phyloP scores from a whole-genome alignment of 805 yeast species.

The Sungouiella blattae region DNA sequence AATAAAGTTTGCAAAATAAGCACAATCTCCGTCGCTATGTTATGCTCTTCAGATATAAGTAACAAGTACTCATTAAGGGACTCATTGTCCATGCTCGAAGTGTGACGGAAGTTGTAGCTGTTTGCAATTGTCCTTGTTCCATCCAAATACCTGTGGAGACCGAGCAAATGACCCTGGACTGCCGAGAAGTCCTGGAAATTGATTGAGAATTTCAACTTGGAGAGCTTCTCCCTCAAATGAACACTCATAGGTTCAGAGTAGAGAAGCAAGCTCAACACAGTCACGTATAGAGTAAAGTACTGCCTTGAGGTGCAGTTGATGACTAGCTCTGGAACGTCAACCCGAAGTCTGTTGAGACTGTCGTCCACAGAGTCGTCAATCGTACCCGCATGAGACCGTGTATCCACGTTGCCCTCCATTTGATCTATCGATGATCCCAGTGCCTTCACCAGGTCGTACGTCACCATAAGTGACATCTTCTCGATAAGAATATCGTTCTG shows the following conservation, averaged over 20 bases:
- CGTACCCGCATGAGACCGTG: background rate
- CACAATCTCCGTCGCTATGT: conserved; percentile 30
- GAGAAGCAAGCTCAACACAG: conserved; percentile 60
- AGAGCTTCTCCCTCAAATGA: conserved; percentile 53
- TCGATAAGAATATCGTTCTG: conserved; percentile 54
- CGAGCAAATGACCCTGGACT: conserved; percentile 44
- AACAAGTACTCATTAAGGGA: conserved; percentile 42
- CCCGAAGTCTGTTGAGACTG: conserved; percentile 39
- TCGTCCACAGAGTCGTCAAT: conserved; percentile 3
- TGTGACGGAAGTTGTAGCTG: conserved; percentile 48
- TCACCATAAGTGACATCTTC: conserved; percentile 57
- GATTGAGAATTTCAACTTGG: conserved; percentile 63
- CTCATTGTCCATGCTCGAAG: conserved; percentile 45
- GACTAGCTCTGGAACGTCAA: conserved; percentile 68
- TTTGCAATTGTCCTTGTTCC: conserved; percentile 40
- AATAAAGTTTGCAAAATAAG: conserved; percentile 35
- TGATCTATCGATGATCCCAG: conserved; percentile 18
- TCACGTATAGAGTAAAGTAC: conserved; percentile 61
- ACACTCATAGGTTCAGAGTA: conserved; percentile 72
- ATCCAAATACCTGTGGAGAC: conserved; percentile 47
- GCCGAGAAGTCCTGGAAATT: conserved; percentile 61
- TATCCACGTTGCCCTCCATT: conserved; percentile 6
- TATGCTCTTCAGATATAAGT: conserved; percentile 31
- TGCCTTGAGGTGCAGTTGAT: conserved; percentile 71
- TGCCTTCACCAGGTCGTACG: conserved; percentile 46